Evolutionary conservation across 805 yeast species (phyloP), one percentile per base, ranked within the genome.

Genomic region (Hanseniaspora clermontiae): DNA sequence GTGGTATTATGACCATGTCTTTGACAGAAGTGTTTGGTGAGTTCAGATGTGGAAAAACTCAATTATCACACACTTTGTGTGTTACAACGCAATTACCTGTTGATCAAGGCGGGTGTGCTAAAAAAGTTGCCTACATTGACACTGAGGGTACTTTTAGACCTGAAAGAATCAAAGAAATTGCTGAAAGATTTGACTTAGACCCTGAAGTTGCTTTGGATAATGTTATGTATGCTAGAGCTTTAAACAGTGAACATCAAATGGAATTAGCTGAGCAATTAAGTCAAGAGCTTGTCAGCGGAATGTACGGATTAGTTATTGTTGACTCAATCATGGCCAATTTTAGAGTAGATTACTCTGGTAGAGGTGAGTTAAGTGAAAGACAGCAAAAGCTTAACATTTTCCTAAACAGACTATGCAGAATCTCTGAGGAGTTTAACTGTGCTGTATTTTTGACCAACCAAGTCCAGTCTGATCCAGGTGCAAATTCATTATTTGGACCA

Each of bases 71-170:
- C 68, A 93, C 97, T 1, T 76, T 93, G 57, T 96, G 97, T 0
- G 96, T 93, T 6, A 91, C 97, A 1, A 91, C 97, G 68, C 98
- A 91, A 70, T 74, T 93, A 56, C 97, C 97, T 5, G 80, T 91
- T 50, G 96, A 90, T 66, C 84, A 86, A 84, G 97, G 97, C 39
- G 98, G 98, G 58, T 98, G 96, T 53, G 98, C 93, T 72, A 98
- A 98, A 36, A 89, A 93, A 70, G 90, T 97, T 69, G 74, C 93
- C 55, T 93, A 87, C 66, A 90, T 93, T 59, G 98, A 93, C 66
- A 91, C 97, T 0, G 98, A 91, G 67, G 96, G 97, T 17, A 93
- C 98, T 1, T 93, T 93, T 68, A 78, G 98, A 66, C 97, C 97
- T 0, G 84, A 83, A 47, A 78, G 98, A 63, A 74, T 93, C 62